Evolutionary conservation across 1,284 basidiomycete genomes (phyloP), one percentile per base, ranked within the genome.

Genomic region (Trichosporon inkin): DNA sequence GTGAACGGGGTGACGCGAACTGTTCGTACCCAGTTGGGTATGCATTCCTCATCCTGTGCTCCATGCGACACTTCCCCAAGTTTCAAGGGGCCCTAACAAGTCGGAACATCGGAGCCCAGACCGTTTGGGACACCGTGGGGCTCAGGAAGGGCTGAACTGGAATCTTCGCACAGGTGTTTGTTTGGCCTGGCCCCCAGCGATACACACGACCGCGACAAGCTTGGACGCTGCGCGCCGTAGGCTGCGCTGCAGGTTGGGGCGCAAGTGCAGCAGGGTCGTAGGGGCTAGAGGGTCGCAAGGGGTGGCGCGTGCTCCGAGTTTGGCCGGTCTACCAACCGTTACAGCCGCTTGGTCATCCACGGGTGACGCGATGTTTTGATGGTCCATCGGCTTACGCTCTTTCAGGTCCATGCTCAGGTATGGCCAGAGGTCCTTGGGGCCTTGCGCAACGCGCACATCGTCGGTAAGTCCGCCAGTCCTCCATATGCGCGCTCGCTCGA

Each of bases 361-460:
- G 16, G 8, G 28, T 32, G 28, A 32, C 28, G 28, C 28, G 8
- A 8, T 32, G 8, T 32, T 8, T 32, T 16, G 13, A 22, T 22
- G 37, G 34, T 36, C 1, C 22, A 34, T 10, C 17, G 14, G 22
- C 44, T 28, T 7, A 32, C 41, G n/a, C 38, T 4, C 16, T 8
- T 32, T 32, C 51, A 80, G 58, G 78, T 88, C 11, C 88, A 91
- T 66, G 81, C 82, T 0, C 79, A 79, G 5, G 85, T 86, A 35
- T 90, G 88, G 87, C 87, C 87, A 1, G 80, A 83, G 22, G 88
- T 90, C 5, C 83, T 89, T 34, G 84, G 81, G 13, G 82, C 87
- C 5, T 80, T 90, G 24, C 81, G 82, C 58, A 80, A 82, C n/a
- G 83, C 86, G 53, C 83, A 89, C 71, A 83, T 90, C 59, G 80